These are phyloP conservation scores for Fraxinus dipetala DNA, from an alignment of 305 asterid species.

Conservation along the genomic window DNA sequence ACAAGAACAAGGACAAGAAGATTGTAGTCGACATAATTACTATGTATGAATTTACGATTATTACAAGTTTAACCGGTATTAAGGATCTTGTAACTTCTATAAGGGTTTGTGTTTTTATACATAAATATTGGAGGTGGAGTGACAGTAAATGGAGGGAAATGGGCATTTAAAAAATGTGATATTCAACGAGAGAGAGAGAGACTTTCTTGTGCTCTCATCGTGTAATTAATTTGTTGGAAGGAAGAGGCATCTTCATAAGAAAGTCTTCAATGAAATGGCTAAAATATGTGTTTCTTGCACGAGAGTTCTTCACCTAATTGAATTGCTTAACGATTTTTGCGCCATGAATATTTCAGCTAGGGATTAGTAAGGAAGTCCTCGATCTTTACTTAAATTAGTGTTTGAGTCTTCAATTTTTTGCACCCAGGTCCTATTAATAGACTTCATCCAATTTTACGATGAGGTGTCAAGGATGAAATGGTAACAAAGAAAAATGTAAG, in stretches of 20 bases:
- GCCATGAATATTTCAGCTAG: neutral
- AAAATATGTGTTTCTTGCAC: neutral
- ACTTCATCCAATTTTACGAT: neutral
- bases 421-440: neutral
- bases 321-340: conserved; percentile 36
- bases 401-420: neutral
- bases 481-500: neutral
- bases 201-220: conserved; percentile 10
- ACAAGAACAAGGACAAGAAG: conserved; percentile 21
- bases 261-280: conserved; percentile 15
- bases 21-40: conserved; percentile 6
- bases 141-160: conserved; percentile 33
- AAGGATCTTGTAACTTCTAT: neutral
- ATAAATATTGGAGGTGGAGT: conserved; percentile 16
- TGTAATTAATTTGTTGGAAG: conserved; percentile 3
- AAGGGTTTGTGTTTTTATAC: conserved; percentile 18
- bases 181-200: conserved; percentile 28
- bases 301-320: conserved; percentile 20
- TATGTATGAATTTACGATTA: neutral
- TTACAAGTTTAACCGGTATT: conserved; percentile 17
- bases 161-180: neutral
- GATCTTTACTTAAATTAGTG: conserved; percentile 27
- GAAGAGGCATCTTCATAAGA: neutral
- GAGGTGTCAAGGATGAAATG: neutral
- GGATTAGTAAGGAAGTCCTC: neutral